These are phyloP conservation scores for Epichloe hybrida DNA, from an alignment of 2,329 filamentous ascomycete genomes.

Conservation along the genomic window DNA sequence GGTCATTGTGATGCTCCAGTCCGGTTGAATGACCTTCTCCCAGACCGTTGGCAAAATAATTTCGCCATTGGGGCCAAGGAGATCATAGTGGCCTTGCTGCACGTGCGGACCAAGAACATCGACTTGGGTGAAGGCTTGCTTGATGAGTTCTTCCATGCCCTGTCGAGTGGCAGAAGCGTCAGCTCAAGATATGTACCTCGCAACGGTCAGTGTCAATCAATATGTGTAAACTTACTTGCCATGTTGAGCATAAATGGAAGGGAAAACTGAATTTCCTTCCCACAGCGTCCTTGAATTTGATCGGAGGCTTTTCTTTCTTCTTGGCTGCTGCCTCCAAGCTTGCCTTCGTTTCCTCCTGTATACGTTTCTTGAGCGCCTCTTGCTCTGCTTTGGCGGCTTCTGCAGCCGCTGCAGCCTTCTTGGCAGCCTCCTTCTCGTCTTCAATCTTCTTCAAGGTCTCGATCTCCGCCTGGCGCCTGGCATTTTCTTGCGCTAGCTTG, in stretches of 20 bases:
- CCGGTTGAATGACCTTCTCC: constrained; percentile 69
- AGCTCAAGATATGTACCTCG: neutral
- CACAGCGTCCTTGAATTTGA: constrained; percentile 85
- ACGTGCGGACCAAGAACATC: constrained; percentile 66
- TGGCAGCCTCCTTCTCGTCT: constrained; percentile 27
- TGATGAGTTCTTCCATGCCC: constrained; percentile 80
- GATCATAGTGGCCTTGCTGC: constrained; percentile 64
- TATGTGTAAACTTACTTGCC: constrained; percentile 47
- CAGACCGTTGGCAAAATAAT: constrained; percentile 69
- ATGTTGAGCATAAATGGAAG: constrained; percentile 71
- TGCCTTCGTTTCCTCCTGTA: constrained; percentile 41
- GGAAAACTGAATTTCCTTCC: constrained; percentile 88
- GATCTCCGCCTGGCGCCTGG: constrained; percentile 24
- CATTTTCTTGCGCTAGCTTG: constrained; percentile 25
- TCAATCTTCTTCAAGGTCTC: constrained; percentile 26
- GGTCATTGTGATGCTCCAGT: constrained; percentile 41
- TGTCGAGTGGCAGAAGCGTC: constrained; percentile 19
- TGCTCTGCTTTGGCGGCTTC: constrained; percentile 39
- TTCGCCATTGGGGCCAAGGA: constrained; percentile 65
- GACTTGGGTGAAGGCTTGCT: constrained; percentile 69
- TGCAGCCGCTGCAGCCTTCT: constrained; percentile 24
- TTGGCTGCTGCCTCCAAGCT: constrained; percentile 33
- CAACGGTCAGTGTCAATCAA: neutral
- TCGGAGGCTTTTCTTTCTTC: constrained; percentile 54
- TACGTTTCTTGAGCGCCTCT: constrained; percentile 47